A percentile compares a stretch with the other conserved stretches of the same genome.
Conservation (phyloP, 2,329 filamentous ascomycete species). For the Chrysosporium queenslandicum region DNA sequence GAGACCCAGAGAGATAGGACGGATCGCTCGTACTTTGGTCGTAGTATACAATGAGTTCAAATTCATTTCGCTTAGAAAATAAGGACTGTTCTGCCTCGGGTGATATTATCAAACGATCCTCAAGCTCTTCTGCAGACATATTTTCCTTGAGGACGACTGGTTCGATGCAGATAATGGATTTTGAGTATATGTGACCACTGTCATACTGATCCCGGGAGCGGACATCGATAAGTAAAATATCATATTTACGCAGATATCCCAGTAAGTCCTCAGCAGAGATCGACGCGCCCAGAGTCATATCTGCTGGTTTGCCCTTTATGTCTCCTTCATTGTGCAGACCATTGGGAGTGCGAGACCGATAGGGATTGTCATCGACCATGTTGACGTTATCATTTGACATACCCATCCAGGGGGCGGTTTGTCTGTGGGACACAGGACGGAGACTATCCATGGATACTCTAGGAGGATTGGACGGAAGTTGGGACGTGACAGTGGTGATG, state of each 20-base stretch:
- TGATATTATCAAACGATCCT: slow-evolving; percentile 41
- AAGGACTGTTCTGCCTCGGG: slow-evolving; percentile 55
- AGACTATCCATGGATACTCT: slow-evolving; percentile 35
- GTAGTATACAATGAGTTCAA: slow-evolving; percentile 84
- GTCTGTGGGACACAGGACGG: slow-evolving; percentile 23
- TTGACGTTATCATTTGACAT: slow-evolving; percentile 27
- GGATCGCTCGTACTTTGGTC: slow-evolving; percentile 58
- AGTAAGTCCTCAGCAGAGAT: slow-evolving; percentile 63
- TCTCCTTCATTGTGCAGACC: slow-evolving; percentile 31
- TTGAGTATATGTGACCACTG: slow-evolving; percentile 75
- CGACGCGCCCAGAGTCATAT: slow-evolving; percentile 47
- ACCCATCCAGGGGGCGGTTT: slow-evolving; percentile 13
- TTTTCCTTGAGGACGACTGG: slow-evolving; percentile 63
- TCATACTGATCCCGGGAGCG: slow-evolving; percentile 72
- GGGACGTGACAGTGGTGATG: slow-evolving; percentile 33
- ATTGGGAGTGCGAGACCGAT: slow-evolving; percentile 38
- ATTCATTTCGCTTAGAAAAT: slow-evolving; percentile 63
- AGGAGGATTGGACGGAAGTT: slow-evolving; percentile 31
- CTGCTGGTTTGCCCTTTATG: slow-evolving; percentile 35
- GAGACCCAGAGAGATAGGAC: slow-evolving; percentile 45
- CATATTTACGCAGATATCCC: slow-evolving; percentile 56
- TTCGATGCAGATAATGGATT: slow-evolving; percentile 80
- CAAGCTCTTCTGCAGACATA: slow-evolving; percentile 53
- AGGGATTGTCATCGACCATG: slow-evolving; percentile 35
- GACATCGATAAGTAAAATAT: slow-evolving; percentile 74